Conservation (phyloP, 805 yeast species). For the Grigorovia yakushimaensis region DNA sequence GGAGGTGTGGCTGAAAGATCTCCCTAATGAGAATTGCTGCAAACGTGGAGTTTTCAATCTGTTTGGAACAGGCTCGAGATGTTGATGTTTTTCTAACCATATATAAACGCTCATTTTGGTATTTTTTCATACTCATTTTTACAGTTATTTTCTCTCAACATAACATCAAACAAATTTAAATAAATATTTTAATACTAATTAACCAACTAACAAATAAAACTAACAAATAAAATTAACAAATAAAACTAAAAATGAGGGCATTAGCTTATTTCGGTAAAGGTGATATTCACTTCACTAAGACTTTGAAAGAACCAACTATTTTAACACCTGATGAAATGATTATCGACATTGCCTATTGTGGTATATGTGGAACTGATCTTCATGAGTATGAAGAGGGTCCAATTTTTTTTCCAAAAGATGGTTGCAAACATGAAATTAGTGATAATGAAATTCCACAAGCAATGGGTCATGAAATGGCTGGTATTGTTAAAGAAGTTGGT, state of each 20-base stretch:
- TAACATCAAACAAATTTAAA: too few relatives aligned
- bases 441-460: constrained; percentile 35
- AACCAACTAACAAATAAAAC: too few relatives aligned
- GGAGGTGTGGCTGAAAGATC: too few relatives aligned
- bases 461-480: constrained; percentile 49
- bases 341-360: constrained; percentile 42
- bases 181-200: too few relatives aligned
- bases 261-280: constrained; percentile 38
- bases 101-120: too few relatives aligned
- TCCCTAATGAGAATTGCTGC: too few relatives aligned
- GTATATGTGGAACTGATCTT: constrained; percentile 56
- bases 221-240: too few relatives aligned
- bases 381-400: constrained; percentile 53
- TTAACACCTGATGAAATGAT: constrained; percentile 32
- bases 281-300: constrained; percentile 34
- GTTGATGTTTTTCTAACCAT: too few relatives aligned
- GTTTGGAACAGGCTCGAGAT: too few relatives aligned
- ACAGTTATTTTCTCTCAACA: too few relatives aligned
- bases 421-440: constrained; percentile 28
- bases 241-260: constrained; percentile 48
- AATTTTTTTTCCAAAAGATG: constrained; percentile 41
- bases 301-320: constrained; percentile 30
- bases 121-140: too few relatives aligned
- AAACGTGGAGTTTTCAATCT: too few relatives aligned
- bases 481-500: constrained; percentile 38